Base-by-base conservation (phyloP, 2,329 filamentous ascomycete genomes). In the Dendrostoma leiphaemia region DNA sequence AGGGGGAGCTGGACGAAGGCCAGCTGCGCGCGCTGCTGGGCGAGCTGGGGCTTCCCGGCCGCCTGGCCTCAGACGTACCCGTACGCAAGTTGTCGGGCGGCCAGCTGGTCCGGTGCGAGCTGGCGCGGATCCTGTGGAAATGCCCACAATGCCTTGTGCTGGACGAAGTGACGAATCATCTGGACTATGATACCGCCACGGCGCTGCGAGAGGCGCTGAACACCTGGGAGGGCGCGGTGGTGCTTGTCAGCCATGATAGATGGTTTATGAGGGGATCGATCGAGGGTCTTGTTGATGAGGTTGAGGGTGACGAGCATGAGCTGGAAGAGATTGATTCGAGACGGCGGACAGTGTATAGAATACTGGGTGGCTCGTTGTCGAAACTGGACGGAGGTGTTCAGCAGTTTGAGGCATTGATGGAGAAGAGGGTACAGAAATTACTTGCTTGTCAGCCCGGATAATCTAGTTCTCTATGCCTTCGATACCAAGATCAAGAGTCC, bases 121-220 rank as follows among this genome's bases (percentile, higher is more conserved):
- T 93, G 47, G 88, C 88, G 1, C 79, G 82, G 45, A 70, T 91
- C n/a, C 71, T 93, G 32, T 86, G 85, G 78, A 74, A 73, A 37
- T 75, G 81, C 3, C 89, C 89, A 19, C 89, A 92, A 60, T 80
- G 89, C 53, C 77, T 93, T 2, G 78, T 93, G 6, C 78, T 93
- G 7, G 90, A 93, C 65, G 91, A 91, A 67, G 86, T 91, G 23
- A 94, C 90, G 6, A 93, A 90, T 1, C 91, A 96, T 73, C 76
- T 95, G 37, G 91, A 95, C 66, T 89, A 88, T 58, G 84, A 94
- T 70, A 93, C 88, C 0, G 89, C 93, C 23, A 81, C 83, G 7
- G 89, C 88, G 2, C 70, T 95, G 51, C 78, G 87, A 1, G 77
- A 81, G 23, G 87, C 86, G 2, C 67, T 95, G 59, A 77, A 79